Conservation (phyloP, 1,284 basidiomycete species). For the Tilletia walkeri region DNA sequence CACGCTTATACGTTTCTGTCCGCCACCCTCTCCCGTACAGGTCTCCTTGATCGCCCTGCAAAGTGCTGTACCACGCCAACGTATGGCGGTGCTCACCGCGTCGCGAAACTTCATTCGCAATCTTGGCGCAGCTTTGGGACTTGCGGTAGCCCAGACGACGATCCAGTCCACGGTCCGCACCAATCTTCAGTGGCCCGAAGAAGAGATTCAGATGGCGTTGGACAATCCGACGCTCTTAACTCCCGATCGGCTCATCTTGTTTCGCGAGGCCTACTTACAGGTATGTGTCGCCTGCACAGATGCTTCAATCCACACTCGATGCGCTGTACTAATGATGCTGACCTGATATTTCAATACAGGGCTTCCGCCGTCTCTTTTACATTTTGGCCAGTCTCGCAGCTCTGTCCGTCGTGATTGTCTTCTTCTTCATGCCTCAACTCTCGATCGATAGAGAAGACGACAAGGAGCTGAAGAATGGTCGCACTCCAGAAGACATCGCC, state of each 20-base stretch:
- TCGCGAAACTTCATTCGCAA: constrained; percentile 69
- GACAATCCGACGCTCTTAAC: constrained; percentile 29
- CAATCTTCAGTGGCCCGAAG: constrained; percentile 19
- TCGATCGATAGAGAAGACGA: constrained; percentile 66
- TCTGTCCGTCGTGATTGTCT: constrained; percentile 62
- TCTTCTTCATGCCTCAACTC: constrained; percentile 65
- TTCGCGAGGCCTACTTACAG: constrained; percentile 58
- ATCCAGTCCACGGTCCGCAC: constrained; percentile 38
- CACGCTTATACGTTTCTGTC: no score
- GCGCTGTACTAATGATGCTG: no score
- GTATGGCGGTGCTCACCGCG: constrained; percentile 71
- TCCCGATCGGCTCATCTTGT: constrained; percentile 38
- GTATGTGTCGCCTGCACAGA: constrained; percentile 31
- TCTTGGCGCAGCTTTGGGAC: constrained; percentile 66
- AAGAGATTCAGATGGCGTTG: constrained; percentile 26
- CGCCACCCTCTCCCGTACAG: no score
- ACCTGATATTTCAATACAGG: constrained; percentile 59
- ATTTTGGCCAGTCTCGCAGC: constrained; percentile 44
- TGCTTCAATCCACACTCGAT: no score
- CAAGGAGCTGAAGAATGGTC: constrained; percentile 53
- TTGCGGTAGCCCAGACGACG: constrained; percentile 65
- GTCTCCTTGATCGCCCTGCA: constrained; percentile 65
- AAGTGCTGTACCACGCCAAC: constrained; percentile 66
- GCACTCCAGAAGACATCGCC: background rate
- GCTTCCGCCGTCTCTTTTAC: constrained; percentile 64